Evolutionary conservation across 2,329 filamentous ascomycete species (phyloP), one percentile per base, ranked within the genome.

Genomic region (Fusarium annulatum): DNA sequence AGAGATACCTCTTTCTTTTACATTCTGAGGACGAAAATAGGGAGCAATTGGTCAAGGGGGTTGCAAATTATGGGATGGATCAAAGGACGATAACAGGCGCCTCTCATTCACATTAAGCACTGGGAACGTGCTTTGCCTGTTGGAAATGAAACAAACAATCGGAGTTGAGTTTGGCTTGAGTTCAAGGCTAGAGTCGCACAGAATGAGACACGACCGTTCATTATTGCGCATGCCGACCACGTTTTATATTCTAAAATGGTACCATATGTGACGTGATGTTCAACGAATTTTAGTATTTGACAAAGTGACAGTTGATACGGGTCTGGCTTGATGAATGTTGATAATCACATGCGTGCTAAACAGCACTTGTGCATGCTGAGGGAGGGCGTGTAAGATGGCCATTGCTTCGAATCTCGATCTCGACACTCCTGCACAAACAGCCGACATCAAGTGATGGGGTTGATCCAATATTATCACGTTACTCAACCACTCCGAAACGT

Each of bases 1-100:
- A 79, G 61, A 72, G 77, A 80, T 80, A 80, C 79, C 78, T 80
- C 76, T 79, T 78, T 76, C 70, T 73, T 74, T 75, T 74, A 64
- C 62, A 76, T 67, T 73, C 45, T 66, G 73, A 71, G 64, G 73
- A 69, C 64, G 71, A 73, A 67, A 65, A 73, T 36, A 49, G 49
- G 76, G 74, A 78, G 76, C 76, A 66, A 75, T 65, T 59, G 76
- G 65, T 48, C 69, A 56, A 70, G 52, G 64, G 43, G 64, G 62
- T 61, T 75, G 60, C 62, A 63, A 65, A 66, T 55, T 51, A 61
- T 63, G 65, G 72, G 61, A 71, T 69, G 72, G 70, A 53, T 64
- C 60, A 64, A 28, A 38, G 55, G 66, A 60, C 42, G 61, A 65
- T 56, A 63, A 66, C 38, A 69, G 55, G 63, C 48, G 63, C 49